A percentile compares a stretch with the other conserved stretches of the same genome.
These are phyloP conservation scores for Triangularia verruculosa DNA, from an alignment of 2,329 filamentous ascomycete species.

Conservation along the genomic window DNA sequence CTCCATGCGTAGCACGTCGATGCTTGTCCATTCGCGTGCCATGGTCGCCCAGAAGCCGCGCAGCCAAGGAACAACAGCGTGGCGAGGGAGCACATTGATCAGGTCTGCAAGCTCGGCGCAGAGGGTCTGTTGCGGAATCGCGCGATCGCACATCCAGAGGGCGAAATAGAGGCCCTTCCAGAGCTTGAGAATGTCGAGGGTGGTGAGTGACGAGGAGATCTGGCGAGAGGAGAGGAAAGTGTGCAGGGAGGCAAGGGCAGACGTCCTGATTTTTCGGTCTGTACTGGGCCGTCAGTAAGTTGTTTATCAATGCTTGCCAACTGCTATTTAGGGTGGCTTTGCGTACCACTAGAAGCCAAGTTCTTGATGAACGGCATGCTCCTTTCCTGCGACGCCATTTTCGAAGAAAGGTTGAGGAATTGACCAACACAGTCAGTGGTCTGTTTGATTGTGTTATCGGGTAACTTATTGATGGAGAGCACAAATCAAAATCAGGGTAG, in stretches of 20 bases:
- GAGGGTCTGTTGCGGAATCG: slow-evolving; percentile 80
- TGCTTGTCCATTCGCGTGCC: slow-evolving; percentile 63
- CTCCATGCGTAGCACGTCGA: slow-evolving; percentile 78
- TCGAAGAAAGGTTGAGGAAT: slow-evolving; percentile 13
- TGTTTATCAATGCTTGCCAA: neutral
- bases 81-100: slow-evolving; percentile 54
- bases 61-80: slow-evolving; percentile 48
- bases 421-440: no score
- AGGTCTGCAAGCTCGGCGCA: slow-evolving; percentile 74
- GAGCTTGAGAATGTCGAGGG: slow-evolving; percentile 76
- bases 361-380: slow-evolving; percentile 76
- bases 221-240: slow-evolving; percentile 68
- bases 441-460: no score
- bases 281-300: neutral
- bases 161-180: slow-evolving; percentile 95
- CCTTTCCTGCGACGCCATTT: slow-evolving; percentile 43
- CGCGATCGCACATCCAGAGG: slow-evolving; percentile 90
- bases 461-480: neutral
- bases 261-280: slow-evolving; percentile 77
- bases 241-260: slow-evolving; percentile 72
- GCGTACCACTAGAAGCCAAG: slow-evolving; percentile 77
- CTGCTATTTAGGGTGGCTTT: neutral
- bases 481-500: neutral
- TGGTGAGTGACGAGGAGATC: slow-evolving; percentile 52
- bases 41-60: slow-evolving; percentile 70